phyloP scores from a whole-genome alignment of 179 eudicot genomes.

The Spinacia oleracea region DNA sequence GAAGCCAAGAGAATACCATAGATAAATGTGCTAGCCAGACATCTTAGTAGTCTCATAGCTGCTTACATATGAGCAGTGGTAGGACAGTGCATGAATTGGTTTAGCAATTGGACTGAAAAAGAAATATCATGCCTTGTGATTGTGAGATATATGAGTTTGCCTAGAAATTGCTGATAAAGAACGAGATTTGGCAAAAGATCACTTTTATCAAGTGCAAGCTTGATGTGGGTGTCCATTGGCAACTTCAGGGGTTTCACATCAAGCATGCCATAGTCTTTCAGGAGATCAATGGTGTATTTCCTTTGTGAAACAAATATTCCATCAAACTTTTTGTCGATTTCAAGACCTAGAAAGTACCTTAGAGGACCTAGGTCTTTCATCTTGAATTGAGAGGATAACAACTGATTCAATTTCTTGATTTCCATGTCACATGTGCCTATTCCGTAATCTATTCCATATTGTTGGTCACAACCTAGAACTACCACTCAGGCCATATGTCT shows the following conservation, averaged over 20 bases:
- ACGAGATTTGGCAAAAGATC: not conserved
- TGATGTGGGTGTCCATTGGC: not conserved
- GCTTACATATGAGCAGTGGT: not conserved
- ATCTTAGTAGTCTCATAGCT: not conserved
- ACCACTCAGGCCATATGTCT: too few species aligned
- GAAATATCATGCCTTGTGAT: not conserved
- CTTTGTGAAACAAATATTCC: not conserved
- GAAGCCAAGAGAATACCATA: not conserved
- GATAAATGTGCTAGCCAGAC: not conserved
- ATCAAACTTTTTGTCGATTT: not conserved
- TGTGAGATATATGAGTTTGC: not conserved
- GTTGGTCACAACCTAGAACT: too few species aligned
- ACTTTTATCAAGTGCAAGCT: not conserved
- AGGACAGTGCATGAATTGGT: not conserved
- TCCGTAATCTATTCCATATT: not conserved
- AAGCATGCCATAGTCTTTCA: not conserved
- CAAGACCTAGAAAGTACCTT: not conserved
- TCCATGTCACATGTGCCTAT: not conserved
- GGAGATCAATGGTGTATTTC: not conserved
- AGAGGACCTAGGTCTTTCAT: not conserved
- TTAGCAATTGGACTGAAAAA: too few species aligned
- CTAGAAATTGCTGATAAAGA: not conserved
- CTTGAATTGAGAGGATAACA: too few species aligned
- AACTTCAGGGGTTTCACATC: not conserved
- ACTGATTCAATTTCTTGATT: too few species aligned